phyloP scores from a whole-genome alignment of 495 filamentous ascomycete species.

The Penicillium canariense region DNA sequence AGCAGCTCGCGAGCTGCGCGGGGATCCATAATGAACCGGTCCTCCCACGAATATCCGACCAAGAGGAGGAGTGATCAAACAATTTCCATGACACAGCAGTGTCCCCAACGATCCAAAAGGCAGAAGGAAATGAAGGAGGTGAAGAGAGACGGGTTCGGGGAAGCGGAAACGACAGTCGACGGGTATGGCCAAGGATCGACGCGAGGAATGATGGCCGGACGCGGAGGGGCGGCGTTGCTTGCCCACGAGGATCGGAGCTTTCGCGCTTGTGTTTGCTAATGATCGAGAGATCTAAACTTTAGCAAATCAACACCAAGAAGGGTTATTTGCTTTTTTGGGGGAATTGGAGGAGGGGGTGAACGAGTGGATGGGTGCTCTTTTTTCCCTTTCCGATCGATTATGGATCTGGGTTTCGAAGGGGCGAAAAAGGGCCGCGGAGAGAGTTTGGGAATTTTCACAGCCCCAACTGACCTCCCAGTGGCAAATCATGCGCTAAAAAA shows the following conservation, averaged over 20 bases:
- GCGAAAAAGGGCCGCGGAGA: background rate
- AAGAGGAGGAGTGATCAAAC: slow-evolving; percentile 21
- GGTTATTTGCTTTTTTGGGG: slow-evolving; percentile 3
- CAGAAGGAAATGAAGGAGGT: slow-evolving; percentile 5
- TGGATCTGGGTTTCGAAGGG: background rate
- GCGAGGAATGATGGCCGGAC: slow-evolving; percentile 26
- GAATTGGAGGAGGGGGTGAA: background rate
- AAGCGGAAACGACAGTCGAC: slow-evolving; percentile 26
- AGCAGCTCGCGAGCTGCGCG: slow-evolving; percentile 46
- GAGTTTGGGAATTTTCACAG: background rate
- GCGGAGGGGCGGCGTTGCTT: slow-evolving; percentile 5
- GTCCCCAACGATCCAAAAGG: slow-evolving; percentile 8
- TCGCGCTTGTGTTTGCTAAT: background rate
- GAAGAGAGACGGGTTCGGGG: background rate
- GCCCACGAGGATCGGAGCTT: slow-evolving; percentile 26
- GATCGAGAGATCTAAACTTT: slow-evolving; percentile 3
- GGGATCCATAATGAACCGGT: slow-evolving; percentile 33
- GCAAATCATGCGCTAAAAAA: slow-evolving; percentile 3
- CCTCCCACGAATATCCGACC: slow-evolving; percentile 22
- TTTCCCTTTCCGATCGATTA: no score
- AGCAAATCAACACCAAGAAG: background rate
- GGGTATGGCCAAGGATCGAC: slow-evolving; percentile 27
- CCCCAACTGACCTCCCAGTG: background rate
- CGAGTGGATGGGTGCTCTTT: no score
- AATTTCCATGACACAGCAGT: slow-evolving; percentile 44